These are phyloP conservation scores for Talaromyces stipitatus DNA, from an alignment of 495 filamentous ascomycete species.

Conservation along the genomic window DNA sequence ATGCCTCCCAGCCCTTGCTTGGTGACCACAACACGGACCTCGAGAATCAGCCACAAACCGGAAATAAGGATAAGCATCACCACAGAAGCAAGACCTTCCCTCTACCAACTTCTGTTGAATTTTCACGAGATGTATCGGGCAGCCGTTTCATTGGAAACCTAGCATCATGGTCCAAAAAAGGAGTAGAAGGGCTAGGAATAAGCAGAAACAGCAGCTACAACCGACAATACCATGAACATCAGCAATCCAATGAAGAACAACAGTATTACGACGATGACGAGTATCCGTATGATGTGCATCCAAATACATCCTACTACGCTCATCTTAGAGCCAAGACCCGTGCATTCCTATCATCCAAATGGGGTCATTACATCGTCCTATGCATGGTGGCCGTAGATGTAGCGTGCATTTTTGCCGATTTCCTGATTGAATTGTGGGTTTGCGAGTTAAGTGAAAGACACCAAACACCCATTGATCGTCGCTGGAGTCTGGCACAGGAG, in stretches of 20 bases:
- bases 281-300: neutral
- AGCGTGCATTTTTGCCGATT: conserved; percentile 50
- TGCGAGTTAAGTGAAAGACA: conserved; percentile 41
- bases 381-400: conserved; percentile 50
- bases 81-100: neutral
- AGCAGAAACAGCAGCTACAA: neutral
- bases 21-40: neutral
- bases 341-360: conserved; percentile 42
- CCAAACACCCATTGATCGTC: conserved; percentile 2
- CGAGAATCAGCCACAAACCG: neutral
- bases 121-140: neutral
- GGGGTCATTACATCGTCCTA: conserved; percentile 52
- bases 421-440: conserved; percentile 52
- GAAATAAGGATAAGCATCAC: neutral
- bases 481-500: conserved; percentile 25
- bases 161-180: neutral
- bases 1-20: conserved; percentile 5
- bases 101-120: neutral
- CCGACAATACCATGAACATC: neutral
- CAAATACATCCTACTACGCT: neutral
- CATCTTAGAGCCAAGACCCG: conserved; percentile 16
- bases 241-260: neutral
- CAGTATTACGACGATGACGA: neutral
- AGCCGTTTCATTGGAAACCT: neutral
- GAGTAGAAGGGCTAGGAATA: neutral